Percentiles rank a stretch among this genome's conserved stretches.
Evolutionary conservation across 257 asterid species (phyloP).

Genomic region (Verbascum thapsus): DNA sequence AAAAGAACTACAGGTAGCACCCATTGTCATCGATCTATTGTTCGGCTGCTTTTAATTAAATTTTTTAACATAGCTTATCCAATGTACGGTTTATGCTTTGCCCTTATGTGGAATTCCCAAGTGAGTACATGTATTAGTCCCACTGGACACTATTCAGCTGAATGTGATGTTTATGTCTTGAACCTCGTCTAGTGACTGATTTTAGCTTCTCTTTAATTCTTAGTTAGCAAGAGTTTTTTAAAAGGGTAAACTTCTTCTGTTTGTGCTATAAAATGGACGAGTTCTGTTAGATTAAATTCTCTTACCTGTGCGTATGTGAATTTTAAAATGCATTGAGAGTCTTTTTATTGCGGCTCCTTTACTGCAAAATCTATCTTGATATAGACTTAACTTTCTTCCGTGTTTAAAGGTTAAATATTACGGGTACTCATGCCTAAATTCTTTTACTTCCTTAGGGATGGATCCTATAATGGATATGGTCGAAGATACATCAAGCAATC

Average conservation of each 20-base stretch:
- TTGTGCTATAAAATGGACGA: neutral
- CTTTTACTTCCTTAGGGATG: constrained; percentile 37
- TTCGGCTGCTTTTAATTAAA: constrained; percentile 2
- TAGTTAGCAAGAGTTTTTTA: neutral
- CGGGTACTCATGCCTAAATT: constrained; percentile 17
- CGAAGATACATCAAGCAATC: constrained; percentile 32
- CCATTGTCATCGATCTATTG: constrained; percentile 17
- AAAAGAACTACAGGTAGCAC: constrained; percentile 61
- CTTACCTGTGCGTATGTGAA: neutral
- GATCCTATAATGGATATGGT: constrained; percentile 45
- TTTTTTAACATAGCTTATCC: constrained; percentile 10
- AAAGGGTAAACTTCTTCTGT: neutral
- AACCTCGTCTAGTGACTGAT: constrained; percentile 15
- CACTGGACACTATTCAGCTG: constrained; percentile 5
- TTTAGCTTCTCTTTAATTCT: constrained; percentile 7
- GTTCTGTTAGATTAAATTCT: neutral
- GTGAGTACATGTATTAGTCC: constrained; percentile 1
- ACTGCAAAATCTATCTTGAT: neutral
- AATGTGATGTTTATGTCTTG: neutral
- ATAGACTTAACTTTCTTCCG: neutral
- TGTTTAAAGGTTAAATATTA: constrained; percentile 12
- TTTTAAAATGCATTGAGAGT: neutral
- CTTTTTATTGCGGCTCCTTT: neutral
- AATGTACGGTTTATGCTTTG: neutral
- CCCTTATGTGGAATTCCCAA: neutral